Percentiles rank a stretch among this genome's conserved stretches.
These are phyloP conservation scores for Aspergillus pseudoglaucus DNA, from an alignment of 2,329 filamentous ascomycete genomes.

Conservation along the genomic window DNA sequence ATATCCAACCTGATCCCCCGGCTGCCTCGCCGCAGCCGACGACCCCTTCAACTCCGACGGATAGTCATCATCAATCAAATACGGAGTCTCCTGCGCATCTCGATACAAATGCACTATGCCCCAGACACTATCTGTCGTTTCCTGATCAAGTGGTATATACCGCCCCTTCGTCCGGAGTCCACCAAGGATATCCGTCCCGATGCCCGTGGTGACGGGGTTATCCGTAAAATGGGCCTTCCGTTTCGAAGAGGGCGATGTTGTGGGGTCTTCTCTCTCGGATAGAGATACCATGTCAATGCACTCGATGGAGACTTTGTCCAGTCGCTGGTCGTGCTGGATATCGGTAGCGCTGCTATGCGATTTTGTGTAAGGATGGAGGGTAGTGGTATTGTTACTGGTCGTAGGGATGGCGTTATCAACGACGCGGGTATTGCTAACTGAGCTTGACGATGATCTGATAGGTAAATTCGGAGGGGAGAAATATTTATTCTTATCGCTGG, in stretches of 20 bases:
- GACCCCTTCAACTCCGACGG: slow-evolving; percentile 34
- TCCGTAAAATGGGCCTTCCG: slow-evolving; percentile 9
- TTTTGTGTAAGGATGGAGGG: slow-evolving; percentile 14
- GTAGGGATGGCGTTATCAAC: slow-evolving; percentile 4
- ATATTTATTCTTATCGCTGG: slow-evolving; percentile 8
- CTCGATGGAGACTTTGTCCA: slow-evolving; percentile 70
- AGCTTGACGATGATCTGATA: background rate
- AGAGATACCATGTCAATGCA: slow-evolving; percentile 66
- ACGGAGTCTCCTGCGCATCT: slow-evolving; percentile 68
- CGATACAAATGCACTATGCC: slow-evolving; percentile 92
- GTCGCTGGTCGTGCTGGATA: slow-evolving; percentile 63
- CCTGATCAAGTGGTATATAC: slow-evolving; percentile 64
- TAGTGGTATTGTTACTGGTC: slow-evolving; percentile 1
- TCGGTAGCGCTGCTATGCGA: slow-evolving; percentile 11
- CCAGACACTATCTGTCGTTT: slow-evolving; percentile 75
- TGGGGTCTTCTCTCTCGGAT: slow-evolving; percentile 15
- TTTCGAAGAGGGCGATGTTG: slow-evolving; percentile 16
- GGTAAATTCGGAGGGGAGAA: background rate
- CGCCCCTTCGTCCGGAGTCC: slow-evolving; percentile 77
- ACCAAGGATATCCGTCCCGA: slow-evolving; percentile 47
- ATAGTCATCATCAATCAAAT: slow-evolving; percentile 46
- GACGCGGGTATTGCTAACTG: slow-evolving; percentile 4
- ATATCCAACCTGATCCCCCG: slow-evolving; percentile 19
- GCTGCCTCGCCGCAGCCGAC: slow-evolving; percentile 26
- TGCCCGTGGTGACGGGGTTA: slow-evolving; percentile 40